Evolutionary conservation across 352 stramenopile genomes (phyloP).

Genomic region (Globisporangium spinosum): DNA sequence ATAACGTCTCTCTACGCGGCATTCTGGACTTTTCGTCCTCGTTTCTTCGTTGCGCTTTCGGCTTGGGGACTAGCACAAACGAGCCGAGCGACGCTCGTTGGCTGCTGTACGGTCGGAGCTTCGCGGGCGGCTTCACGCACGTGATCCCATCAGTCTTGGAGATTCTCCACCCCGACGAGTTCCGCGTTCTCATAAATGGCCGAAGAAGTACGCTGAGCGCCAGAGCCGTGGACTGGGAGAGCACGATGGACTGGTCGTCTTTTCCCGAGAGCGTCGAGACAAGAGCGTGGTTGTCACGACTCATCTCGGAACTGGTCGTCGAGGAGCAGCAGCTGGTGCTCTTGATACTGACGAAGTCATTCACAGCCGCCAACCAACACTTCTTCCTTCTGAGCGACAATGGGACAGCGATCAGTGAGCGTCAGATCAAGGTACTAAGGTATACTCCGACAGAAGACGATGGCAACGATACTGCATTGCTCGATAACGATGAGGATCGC

Average conservation of each 20-base stretch:
- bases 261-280: neutral
- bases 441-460: conserved; percentile 7
- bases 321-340: conserved; percentile 61
- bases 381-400: conserved; percentile 33
- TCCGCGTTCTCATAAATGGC: conserved; percentile 54
- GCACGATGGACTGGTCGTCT: conserved; percentile 32
- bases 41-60: conserved; percentile 44
- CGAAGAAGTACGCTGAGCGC: conserved; percentile 27
- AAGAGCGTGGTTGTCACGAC: conserved; percentile 36
- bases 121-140: conserved; percentile 50
- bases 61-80: conserved; percentile 3
- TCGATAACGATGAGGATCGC: conserved; percentile 16
- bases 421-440: conserved; percentile 5
- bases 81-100: conserved; percentile 1
- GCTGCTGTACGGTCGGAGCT: conserved; percentile 25
- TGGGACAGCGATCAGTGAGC: neutral
- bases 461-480: conserved; percentile 1
- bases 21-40: conserved; percentile 52
- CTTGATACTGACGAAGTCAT: conserved; percentile 50
- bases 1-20: conserved; percentile 37
- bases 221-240: conserved; percentile 38
- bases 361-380: conserved; percentile 33
- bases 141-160: conserved; percentile 49
- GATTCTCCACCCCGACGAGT: conserved; percentile 46
- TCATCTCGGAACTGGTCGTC: conserved; percentile 49